A percentile compares a stretch with the other conserved stretches of the same genome.
phyloP scores from a whole-genome alignment of 768 basidiomycete species.

The Hirschioporus abietinus region DNA sequence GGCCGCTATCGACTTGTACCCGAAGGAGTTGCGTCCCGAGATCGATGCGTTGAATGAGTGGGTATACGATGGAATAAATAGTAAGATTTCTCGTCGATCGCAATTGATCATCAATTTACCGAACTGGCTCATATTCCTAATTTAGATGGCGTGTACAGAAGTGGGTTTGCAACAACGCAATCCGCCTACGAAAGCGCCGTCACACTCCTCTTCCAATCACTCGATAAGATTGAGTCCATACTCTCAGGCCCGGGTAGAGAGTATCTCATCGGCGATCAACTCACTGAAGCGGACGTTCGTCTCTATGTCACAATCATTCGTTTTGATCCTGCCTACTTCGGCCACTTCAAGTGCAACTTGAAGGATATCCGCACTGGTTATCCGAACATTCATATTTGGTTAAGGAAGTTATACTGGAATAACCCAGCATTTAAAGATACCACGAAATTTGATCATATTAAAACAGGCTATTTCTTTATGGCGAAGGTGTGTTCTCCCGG shows the following conservation, averaged over 20 bases:
- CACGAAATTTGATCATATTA: constrained; percentile 88
- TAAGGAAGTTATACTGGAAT: constrained; percentile 90
- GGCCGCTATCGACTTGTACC: constrained; percentile 72
- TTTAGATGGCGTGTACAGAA: constrained; percentile 79
- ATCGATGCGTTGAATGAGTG: constrained; percentile 84
- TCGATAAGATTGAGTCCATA: constrained; percentile 77
- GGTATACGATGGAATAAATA: constrained; percentile 83
- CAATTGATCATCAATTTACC: background rate
- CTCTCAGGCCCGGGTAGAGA: constrained; percentile 67
- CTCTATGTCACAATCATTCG: constrained; percentile 94
- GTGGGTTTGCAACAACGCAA: constrained; percentile 82
- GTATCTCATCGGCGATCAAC: constrained; percentile 73
- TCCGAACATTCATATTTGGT: constrained; percentile 82
- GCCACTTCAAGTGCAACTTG: constrained; percentile 93
- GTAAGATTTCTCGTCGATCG: constrained; percentile 34
- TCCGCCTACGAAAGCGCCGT: constrained; percentile 79
- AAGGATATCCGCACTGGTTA: constrained; percentile 83
- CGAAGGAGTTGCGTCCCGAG: constrained; percentile 57
- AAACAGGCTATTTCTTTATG: constrained; percentile 68
- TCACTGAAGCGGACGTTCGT: constrained; percentile 83
- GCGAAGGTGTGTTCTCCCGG: constrained; percentile 27
- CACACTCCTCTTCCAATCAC: constrained; percentile 62
- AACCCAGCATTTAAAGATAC: constrained; percentile 79
- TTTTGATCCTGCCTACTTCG: constrained; percentile 86
- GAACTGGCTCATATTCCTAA: background rate